phyloP scores from a whole-genome alignment of 768 basidiomycete species.

The Tricholomella constricta region DNA sequence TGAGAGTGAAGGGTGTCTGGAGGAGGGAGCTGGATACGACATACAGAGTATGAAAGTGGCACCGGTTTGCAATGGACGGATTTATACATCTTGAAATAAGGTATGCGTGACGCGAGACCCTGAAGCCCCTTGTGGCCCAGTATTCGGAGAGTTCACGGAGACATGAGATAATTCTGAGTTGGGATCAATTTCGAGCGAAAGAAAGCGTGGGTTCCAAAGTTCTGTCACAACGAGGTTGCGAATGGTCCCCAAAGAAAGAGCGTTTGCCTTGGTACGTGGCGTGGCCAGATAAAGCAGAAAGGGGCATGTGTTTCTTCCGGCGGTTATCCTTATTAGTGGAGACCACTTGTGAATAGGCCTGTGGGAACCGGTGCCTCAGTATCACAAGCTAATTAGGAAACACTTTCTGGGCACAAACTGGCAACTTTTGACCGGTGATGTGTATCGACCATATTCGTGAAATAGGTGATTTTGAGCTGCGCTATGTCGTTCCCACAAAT shows the following conservation, averaged over 20 bases:
- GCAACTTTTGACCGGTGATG: slow-evolving; percentile 3
- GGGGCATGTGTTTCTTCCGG: slow-evolving; percentile 16
- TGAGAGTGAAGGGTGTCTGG: slow-evolving; percentile 22
- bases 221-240: background rate
- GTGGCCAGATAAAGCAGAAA: slow-evolving; percentile 1
- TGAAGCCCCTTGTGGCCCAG: slow-evolving; percentile 26
- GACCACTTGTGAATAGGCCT: background rate
- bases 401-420: background rate
- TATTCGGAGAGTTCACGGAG: slow-evolving; percentile 44
- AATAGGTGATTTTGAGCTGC: slow-evolving; percentile 2
- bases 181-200: slow-evolving; percentile 13
- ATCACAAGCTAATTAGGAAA: slow-evolving; percentile 11
- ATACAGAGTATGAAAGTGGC: slow-evolving; percentile 19
- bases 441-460: background rate
- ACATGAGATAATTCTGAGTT: slow-evolving; percentile 22
- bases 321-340: slow-evolving; percentile 8
- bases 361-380: slow-evolving; percentile 4
- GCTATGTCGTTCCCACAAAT: background rate
- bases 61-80: slow-evolving; percentile 8
- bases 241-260: slow-evolving; percentile 9
- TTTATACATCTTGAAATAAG: slow-evolving; percentile 29
- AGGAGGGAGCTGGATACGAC: slow-evolving; percentile 18
- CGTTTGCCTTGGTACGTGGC: slow-evolving; percentile 6
- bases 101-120: slow-evolving; percentile 27
- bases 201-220: slow-evolving; percentile 8